phyloP scores from a whole-genome alignment of 1,284 basidiomycete species.

The Ganoderma lucidum region DNA sequence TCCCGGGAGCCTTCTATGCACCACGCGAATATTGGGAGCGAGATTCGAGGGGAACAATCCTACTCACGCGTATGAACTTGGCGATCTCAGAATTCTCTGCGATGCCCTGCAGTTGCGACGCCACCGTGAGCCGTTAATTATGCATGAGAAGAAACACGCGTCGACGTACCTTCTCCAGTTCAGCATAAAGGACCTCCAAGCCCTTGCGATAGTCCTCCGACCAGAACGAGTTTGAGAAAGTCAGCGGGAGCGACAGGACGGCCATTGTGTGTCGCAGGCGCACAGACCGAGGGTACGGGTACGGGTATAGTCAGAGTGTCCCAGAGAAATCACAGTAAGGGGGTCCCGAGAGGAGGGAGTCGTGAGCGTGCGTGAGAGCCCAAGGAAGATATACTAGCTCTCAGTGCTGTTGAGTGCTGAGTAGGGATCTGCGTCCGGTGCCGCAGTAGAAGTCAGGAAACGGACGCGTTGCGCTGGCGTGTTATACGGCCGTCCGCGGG shows the following conservation, averaged over 20 bases:
- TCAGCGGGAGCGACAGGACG: slow-evolving; percentile 83
- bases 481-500: slow-evolving; percentile 18
- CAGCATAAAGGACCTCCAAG: slow-evolving; percentile 77
- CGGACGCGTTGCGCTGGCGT: slow-evolving; percentile 30
- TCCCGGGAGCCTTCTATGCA: neutral
- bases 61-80: slow-evolving; percentile 79
- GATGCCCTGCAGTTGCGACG: slow-evolving; percentile 57
- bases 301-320: slow-evolving; percentile 3
- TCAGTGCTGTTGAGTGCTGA: slow-evolving; percentile 7
- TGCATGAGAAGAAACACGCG: slow-evolving; percentile 5
- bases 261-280: slow-evolving; percentile 60
- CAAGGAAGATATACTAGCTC: slow-evolving; percentile 10
- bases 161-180: slow-evolving; percentile 76
- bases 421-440: slow-evolving; percentile 20
- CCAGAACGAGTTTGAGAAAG: slow-evolving; percentile 93
- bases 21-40: neutral
- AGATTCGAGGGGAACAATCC: neutral
- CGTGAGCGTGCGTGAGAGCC: slow-evolving; percentile 19
- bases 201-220: slow-evolving; percentile 87
- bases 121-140: slow-evolving; percentile 12
- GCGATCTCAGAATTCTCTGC: slow-evolving; percentile 85
- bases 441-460: slow-evolving; percentile 22
- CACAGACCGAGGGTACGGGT: slow-evolving; percentile 6
- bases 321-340: slow-evolving; percentile 7
- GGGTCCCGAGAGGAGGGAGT: slow-evolving; percentile 12